Base-by-base conservation (phyloP, 2,329 filamentous ascomycete genomes). In the Colletotrichum spinosum region DNA sequence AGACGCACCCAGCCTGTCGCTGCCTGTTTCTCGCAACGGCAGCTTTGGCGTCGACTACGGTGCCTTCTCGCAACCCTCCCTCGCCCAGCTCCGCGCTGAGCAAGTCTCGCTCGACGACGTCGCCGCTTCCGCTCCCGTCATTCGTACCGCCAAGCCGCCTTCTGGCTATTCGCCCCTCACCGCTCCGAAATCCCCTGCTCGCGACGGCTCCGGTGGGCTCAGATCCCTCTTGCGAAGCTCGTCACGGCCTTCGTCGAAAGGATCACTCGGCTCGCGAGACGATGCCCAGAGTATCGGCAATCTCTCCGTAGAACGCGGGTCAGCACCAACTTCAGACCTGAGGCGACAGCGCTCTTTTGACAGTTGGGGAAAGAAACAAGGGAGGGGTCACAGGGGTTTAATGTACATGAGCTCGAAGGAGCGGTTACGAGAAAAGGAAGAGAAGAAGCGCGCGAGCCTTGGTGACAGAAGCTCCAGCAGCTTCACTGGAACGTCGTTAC, bases 121-220 rank as follows among this genome's bases (percentile, higher is more conserved):
- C 49, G 84, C 88, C 37, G 88, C 88, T 25, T 80, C 82, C 52
- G 80, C 93, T 11, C 93, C 94, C 15, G 86, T 95, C 59, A 86
- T 97, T 71, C 90, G 91, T 69, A 97, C 94, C 38, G 88, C 93
- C 38, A 94, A 94, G 76, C 91, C 90, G 8, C 92, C 92, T 0
- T 93, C 91, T 55, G 92, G 92, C 58, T 88, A 89, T 71, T 94
- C 92, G 34, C 80, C 89, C 15, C 79, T 92, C 55, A 93, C 90
- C n/a, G 86, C 89, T 0, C 84, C 84, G 64, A 88, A 83, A 67
- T 87, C 81, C 35, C 81, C 83, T 17, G 78, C 79, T 57, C 82
- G 81, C 66, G 85, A 86, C 37, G 76, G 80, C 45, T 72, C 78
- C 2, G 78, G 78, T 46, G 86, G 87, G 11, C 74, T 92, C 48